phyloP scores from a whole-genome alignment of 2,329 filamentous ascomycete species.

The Beauveria medogensis region DNA sequence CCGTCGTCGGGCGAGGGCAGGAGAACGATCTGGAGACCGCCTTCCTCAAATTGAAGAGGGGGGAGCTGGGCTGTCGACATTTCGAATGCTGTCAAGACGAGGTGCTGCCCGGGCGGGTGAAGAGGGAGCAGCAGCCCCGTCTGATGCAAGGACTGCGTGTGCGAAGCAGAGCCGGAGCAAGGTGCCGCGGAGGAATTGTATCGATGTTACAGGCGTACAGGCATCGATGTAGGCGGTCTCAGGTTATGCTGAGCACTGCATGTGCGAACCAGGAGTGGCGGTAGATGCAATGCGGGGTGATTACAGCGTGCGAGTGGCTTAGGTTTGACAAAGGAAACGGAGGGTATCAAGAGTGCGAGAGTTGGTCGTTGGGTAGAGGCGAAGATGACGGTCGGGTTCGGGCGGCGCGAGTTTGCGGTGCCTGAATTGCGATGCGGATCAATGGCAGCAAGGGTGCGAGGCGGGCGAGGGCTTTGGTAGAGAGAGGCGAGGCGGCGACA shows the following conservation, averaged over 20 bases:
- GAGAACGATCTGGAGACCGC: conserved; percentile 10
- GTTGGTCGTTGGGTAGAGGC: not conserved
- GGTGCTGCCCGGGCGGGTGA: not conserved
- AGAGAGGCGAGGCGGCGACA: not conserved
- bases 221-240: conserved; percentile 1
- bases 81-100: conserved; percentile 1
- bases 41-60: conserved; percentile 11
- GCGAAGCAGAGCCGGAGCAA: not conserved
- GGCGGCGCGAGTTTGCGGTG: not conserved
- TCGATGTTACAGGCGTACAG: conserved; percentile 1
- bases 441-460: not conserved
- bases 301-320: not conserved
- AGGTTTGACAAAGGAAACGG: not conserved
- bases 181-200: not conserved
- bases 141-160: not conserved
- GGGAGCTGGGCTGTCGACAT: conserved; percentile 12
- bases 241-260: not conserved
- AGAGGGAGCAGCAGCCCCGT: conserved; percentile 7
- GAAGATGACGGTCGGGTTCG: not conserved
- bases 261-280: not conserved
- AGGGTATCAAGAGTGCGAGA: not conserved
- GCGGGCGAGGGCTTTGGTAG: not conserved
- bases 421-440: not conserved
- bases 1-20: conserved; percentile 3
- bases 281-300: not conserved